Conservation (phyloP, 345 rosid genomes). For the Zanthoxylum bungeanum region DNA sequence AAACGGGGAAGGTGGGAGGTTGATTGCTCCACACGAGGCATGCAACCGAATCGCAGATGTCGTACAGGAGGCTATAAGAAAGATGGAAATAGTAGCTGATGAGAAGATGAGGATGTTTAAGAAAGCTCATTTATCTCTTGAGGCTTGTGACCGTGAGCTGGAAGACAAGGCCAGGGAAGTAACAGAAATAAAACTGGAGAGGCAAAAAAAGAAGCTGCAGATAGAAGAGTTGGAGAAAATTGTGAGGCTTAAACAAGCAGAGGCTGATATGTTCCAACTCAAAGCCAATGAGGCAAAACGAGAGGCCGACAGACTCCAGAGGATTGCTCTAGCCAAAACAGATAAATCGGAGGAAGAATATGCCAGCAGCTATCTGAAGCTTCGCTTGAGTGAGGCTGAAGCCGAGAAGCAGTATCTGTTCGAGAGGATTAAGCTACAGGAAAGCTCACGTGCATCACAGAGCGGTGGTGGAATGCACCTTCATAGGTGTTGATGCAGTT, state of each 20-base stretch:
- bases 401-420: constrained; percentile 94
- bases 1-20: constrained; percentile 73
- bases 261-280: constrained; percentile 97
- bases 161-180: constrained; percentile 92
- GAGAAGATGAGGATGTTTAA: constrained; percentile 93
- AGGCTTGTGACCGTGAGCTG: constrained; percentile 81
- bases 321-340: constrained; percentile 82
- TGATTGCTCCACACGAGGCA: constrained; percentile 93
- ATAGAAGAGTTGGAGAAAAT: constrained; percentile 91
- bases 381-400: constrained; percentile 91
- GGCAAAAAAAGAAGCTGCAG: constrained; percentile 78
- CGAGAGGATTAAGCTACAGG: constrained; percentile 90
- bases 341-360: constrained; percentile 96
- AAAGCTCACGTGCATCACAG: constrained; percentile 59
- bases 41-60: constrained; percentile 96
- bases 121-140: constrained; percentile 74
- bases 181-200: constrained; percentile 68
- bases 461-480: constrained; percentile 60
- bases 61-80: constrained; percentile 88
- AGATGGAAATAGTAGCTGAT: constrained; percentile 98
- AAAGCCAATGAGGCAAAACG: constrained; percentile 92
- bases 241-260: constrained; percentile 91
- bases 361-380: constrained; percentile 80
- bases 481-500: constrained; percentile 64
- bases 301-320: constrained; percentile 87